These are phyloP conservation scores for Agrocybe chaxingu DNA, from an alignment of 768 basidiomycete species.

Conservation along the genomic window DNA sequence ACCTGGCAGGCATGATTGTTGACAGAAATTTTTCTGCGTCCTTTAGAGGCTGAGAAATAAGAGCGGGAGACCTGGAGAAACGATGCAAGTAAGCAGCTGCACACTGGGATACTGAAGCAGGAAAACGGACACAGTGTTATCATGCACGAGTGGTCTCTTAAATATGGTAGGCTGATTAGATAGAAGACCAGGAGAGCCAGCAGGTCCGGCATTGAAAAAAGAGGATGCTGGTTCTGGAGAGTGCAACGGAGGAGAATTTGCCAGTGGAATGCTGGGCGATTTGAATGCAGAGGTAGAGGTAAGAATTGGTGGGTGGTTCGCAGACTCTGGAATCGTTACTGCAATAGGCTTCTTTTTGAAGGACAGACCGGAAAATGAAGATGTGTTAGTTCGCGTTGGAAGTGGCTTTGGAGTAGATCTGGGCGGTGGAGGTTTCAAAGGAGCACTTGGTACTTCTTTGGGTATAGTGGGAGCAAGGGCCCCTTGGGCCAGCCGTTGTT, in stretches of 20 bases:
- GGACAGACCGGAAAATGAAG: conserved; percentile 23
- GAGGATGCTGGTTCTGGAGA: no score
- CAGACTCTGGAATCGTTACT: neutral
- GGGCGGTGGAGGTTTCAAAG: neutral
- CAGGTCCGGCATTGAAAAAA: no score
- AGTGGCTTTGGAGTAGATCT: conserved; percentile 10
- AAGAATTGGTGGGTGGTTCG: neutral
- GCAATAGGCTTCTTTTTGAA: conserved; percentile 39
- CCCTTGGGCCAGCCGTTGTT: conserved; percentile 43
- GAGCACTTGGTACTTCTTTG: conserved; percentile 24
- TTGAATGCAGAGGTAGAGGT: no score
- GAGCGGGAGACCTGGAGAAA: conserved; percentile 9
- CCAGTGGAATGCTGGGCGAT: no score
- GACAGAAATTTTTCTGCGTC: conserved; percentile 35
- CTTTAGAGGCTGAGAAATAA: neutral
- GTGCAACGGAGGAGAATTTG: no score
- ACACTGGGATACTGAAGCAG: neutral
- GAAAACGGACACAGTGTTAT: no score
- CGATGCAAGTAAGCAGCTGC: neutral
- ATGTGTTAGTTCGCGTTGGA: conserved; percentile 2
- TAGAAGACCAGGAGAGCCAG: no score
- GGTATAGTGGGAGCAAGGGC: conserved; percentile 34
- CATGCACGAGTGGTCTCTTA: no score
- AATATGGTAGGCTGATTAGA: no score
- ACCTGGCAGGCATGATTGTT: conserved; percentile 39